Evolutionary conservation across 306 rosid species (phyloP).

Genomic region (Quercus ilex): DNA sequence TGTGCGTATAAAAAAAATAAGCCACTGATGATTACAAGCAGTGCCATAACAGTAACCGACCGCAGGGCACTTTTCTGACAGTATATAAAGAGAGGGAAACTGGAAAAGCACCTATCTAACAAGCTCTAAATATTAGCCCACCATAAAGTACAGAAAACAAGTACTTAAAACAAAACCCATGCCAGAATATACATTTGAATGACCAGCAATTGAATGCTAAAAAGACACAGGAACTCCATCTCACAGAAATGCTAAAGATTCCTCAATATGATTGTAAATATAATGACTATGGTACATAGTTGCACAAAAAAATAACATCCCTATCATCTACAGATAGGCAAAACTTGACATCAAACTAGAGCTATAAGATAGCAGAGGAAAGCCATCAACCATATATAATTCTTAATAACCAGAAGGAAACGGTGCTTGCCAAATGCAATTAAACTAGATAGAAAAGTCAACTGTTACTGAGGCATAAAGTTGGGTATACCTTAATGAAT

Average conservation of each 20-base stretch:
- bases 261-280: background rate
- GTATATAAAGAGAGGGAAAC: background rate
- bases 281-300: conserved; percentile 1
- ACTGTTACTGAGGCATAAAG: conserved; percentile 5
- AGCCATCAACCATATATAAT: background rate
- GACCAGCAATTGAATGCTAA: background rate
- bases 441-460: background rate
- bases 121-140: background rate
- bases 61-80: background rate
- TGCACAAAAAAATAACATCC: conserved; percentile 14
- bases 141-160: background rate
- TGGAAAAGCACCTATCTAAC: background rate
- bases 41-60: background rate
- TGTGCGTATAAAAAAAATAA: background rate
- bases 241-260: background rate
- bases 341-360: conserved; percentile 7
- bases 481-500: conserved; percentile 42
- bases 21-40: background rate
- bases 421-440: conserved; percentile 4
- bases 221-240: conserved; percentile 2
- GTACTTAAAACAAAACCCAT: background rate
- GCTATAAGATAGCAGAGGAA: conserved; percentile 1
- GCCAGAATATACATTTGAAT: background rate
- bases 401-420: background rate
- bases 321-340: conserved; percentile 8